These are phyloP conservation scores for Acacia concinna DNA, from an alignment of 331 rosid genomes.

Conservation along the genomic window DNA sequence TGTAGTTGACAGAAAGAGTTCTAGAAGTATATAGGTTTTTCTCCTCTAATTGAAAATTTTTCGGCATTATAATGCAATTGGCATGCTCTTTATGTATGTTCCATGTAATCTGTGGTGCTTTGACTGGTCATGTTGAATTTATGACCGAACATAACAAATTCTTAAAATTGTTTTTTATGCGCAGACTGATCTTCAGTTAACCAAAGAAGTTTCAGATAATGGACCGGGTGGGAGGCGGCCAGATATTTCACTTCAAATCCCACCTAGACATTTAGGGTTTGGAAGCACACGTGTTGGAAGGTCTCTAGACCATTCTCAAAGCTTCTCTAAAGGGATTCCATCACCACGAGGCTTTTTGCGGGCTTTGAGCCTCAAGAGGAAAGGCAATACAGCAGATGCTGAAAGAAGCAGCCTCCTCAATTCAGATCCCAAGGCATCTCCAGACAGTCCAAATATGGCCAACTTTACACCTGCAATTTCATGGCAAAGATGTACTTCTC, in stretches of 20 bases:
- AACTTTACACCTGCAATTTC: constrained; percentile 45
- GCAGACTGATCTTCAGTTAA: constrained; percentile 46
- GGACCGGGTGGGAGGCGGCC: constrained; percentile 68
- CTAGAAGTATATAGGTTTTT: background rate
- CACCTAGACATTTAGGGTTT: constrained; percentile 71
- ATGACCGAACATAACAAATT: constrained; percentile 7
- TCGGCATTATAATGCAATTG: constrained; percentile 1
- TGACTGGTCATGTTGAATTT: constrained; percentile 4
- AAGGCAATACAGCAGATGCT: constrained; percentile 52
- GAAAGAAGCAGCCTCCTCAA: constrained; percentile 85
- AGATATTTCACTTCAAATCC: constrained; percentile 92
- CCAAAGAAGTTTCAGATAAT: constrained; percentile 46
- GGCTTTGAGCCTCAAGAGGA: constrained; percentile 87
- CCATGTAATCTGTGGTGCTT: constrained; percentile 1
- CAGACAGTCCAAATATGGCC: constrained; percentile 56
- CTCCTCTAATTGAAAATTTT: constrained; percentile 1
- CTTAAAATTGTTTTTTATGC: constrained; percentile 27
- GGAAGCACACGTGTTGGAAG: constrained; percentile 56
- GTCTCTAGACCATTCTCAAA: constrained; percentile 72
- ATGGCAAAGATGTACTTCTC: constrained; percentile 82
- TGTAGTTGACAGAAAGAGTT: constrained; percentile 13
- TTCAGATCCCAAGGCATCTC: constrained; percentile 52
- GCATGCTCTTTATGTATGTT: background rate
- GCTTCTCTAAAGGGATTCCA: constrained; percentile 58
- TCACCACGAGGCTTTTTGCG: constrained; percentile 66